These are phyloP conservation scores for Sideroxylon spinosum DNA, from an alignment of 179 eudicot genomes.

Conservation along the genomic window DNA sequence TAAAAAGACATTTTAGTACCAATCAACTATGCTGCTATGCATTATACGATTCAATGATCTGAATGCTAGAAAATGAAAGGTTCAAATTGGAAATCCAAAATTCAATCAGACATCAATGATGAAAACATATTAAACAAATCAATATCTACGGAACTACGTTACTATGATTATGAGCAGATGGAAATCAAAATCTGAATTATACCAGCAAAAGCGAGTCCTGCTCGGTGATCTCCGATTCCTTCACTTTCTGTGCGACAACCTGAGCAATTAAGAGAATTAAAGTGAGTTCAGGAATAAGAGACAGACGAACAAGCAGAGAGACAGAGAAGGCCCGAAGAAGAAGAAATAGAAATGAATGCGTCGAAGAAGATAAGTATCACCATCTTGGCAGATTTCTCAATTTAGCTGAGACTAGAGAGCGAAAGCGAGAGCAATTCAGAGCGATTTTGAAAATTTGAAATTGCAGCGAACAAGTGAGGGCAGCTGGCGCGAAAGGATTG, in stretches of 20 bases:
- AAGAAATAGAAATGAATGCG: no score
- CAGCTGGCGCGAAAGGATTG: neutral
- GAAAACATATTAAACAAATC: neutral
- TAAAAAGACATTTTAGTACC: neutral
- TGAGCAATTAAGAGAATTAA: slow-evolving; percentile 20
- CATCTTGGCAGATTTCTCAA: no score
- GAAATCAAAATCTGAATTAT: slow-evolving; percentile 7
- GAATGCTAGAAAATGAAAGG: neutral
- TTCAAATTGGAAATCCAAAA: neutral
- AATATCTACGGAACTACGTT: neutral
- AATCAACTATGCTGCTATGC: neutral
- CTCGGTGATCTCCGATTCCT: slow-evolving; percentile 87
- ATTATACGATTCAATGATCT: neutral
- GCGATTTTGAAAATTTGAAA: neutral
- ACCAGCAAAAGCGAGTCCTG: slow-evolving; percentile 89
- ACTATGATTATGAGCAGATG: neutral
- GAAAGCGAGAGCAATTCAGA: neutral
- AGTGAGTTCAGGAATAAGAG: neutral
- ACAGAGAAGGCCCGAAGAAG: no score
- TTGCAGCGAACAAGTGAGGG: neutral
- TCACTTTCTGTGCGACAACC: slow-evolving; percentile 77
- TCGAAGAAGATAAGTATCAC: no score
- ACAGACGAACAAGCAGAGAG: no score
- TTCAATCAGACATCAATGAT: neutral
- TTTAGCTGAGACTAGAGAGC: no score